A percentile compares a stretch with the other conserved stretches of the same genome.
Conservation (phyloP, 163 green algal species). For the Scenedesmus sp. region DNA sequence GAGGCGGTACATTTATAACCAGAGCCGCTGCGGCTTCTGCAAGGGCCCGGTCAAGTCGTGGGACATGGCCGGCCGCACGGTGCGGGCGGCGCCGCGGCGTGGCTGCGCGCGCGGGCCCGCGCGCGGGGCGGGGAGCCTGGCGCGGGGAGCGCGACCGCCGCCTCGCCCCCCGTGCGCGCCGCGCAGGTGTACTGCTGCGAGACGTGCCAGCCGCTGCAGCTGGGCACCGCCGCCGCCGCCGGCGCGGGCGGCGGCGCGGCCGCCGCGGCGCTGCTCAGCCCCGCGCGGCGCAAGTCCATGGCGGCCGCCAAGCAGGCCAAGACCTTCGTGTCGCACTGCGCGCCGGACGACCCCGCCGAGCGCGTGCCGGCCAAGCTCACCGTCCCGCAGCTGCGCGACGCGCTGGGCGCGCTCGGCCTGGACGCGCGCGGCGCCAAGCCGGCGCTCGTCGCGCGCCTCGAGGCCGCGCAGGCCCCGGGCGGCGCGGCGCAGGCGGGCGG, state of each 20-base stretch:
- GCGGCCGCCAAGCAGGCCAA: conserved; percentile 39
- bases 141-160: no score
- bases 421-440: conserved; percentile 58
- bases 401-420: conserved; percentile 52
- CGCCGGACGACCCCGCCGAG: conserved; percentile 56
- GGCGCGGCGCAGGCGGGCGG: no score
- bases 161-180: no score
- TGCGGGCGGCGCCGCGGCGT: neutral
- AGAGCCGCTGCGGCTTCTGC: conserved; percentile 75
- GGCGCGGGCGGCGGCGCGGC: neutral
- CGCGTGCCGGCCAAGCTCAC: conserved; percentile 57
- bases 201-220: conserved; percentile 78
- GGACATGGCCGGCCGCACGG: conserved; percentile 80
- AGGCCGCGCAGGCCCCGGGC: no score
- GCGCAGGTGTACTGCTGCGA: conserved; percentile 37
- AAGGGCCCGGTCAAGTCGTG: conserved; percentile 66
- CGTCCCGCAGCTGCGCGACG: conserved; percentile 50
- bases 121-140: no score
- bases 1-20: conserved; percentile 90
- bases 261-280: neutral
- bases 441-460: conserved; percentile 53
- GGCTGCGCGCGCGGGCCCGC: conserved; percentile 1
- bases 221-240: conserved; percentile 2
- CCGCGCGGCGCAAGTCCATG: conserved; percentile 28
- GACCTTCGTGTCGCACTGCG: conserved; percentile 65